Conservation (phyloP, 352 stramenopile species). For the Saprolegnia parasitica region DNA sequence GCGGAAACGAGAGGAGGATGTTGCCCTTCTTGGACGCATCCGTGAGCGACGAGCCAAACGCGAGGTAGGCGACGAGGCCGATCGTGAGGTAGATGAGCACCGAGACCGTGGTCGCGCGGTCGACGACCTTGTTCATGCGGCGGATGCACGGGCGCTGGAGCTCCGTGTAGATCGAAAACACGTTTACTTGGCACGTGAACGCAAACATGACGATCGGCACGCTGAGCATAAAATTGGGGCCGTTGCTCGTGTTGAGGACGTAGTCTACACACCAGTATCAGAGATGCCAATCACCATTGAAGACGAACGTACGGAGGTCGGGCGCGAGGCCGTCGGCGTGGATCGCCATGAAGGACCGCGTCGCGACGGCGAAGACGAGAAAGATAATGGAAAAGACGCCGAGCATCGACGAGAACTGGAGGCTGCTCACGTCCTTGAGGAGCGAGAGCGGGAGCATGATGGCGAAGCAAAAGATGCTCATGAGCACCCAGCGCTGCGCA, state of each 20-base stretch:
- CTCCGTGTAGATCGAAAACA: conserved; percentile 88
- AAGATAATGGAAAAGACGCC: conserved; percentile 83
- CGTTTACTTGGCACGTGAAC: conserved; percentile 85
- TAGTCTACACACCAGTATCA: conserved; percentile 40
- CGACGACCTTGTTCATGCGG: conserved; percentile 85
- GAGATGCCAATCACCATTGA: background rate
- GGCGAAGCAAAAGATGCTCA: conserved; percentile 62
- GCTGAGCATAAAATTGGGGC: conserved; percentile 78
- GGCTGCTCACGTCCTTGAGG: conserved; percentile 76
- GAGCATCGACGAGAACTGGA: conserved; percentile 82
- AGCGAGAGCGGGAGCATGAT: conserved; percentile 83
- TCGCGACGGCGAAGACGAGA: conserved; percentile 69
- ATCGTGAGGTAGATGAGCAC: conserved; percentile 75
- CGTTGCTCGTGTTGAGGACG: conserved; percentile 59
- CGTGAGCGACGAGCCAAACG: conserved; percentile 57
- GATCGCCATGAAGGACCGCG: conserved; percentile 71
- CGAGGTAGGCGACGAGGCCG: conserved; percentile 71
- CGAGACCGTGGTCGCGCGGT: conserved; percentile 68
- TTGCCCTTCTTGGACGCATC: conserved; percentile 77
- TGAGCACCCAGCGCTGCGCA: conserved; percentile 70
- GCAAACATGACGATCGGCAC: conserved; percentile 87
- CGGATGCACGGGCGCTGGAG: conserved; percentile 79
- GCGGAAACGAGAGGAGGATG: conserved; percentile 72
- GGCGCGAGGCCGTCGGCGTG: conserved; percentile 50
- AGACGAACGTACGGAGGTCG: conserved; percentile 38